A percentile compares a stretch with the other conserved stretches of the same genome.
These are phyloP conservation scores for Heliamphora pulchella DNA, from an alignment of 179 eudicot species.

Conservation along the genomic window DNA sequence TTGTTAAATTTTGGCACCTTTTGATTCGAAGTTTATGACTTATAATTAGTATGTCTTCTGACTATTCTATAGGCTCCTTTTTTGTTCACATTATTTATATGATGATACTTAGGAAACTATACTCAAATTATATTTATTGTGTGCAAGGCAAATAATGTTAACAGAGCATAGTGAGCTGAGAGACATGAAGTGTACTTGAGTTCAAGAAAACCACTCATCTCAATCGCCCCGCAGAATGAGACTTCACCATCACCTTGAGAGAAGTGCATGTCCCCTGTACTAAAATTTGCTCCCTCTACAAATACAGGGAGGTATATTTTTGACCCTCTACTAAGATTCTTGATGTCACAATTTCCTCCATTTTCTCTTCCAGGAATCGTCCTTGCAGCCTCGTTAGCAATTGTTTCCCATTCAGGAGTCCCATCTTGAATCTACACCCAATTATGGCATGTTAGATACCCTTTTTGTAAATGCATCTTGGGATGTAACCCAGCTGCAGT, in stretches of 20 bases:
- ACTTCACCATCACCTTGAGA: constrained; percentile 98
- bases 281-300: constrained; percentile 88
- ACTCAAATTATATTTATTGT: neutral
- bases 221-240: constrained; percentile 94
- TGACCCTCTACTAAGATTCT: constrained; percentile 88
- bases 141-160: neutral
- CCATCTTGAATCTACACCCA: constrained; percentile 53
- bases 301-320: constrained; percentile 92
- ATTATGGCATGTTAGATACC: constrained; percentile 14
- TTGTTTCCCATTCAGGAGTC: constrained; percentile 65
- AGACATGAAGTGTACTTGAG: constrained; percentile 53
- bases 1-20: neutral
- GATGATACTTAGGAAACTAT: neutral
- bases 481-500: neutral
- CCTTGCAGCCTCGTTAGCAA: constrained; percentile 82
- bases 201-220: constrained; percentile 96
- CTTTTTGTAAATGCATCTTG: neutral
- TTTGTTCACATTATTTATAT: neutral
- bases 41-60: neutral
- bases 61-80: neutral
- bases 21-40: neutral
- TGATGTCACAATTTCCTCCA: constrained; percentile 96
- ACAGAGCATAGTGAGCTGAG: neutral
- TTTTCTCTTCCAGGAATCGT: constrained; percentile 96
- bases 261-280: constrained; percentile 98